Evolutionary conservation across 306 rosid species (phyloP).

Genomic region (Styphnolobium japonicum): DNA sequence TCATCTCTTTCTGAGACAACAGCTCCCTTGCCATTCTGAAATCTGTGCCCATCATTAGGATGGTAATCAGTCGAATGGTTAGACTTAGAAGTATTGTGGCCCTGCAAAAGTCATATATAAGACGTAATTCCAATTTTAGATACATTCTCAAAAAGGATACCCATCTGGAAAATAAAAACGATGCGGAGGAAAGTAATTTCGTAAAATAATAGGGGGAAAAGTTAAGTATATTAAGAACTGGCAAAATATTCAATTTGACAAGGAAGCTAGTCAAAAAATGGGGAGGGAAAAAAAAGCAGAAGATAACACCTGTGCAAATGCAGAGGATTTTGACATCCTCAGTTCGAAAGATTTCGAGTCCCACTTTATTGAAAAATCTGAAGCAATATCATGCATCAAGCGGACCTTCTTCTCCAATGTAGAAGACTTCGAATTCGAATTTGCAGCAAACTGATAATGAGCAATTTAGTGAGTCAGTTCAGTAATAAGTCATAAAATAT

Average conservation of each 20-base stretch:
- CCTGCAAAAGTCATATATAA: slow-evolving; percentile 55
- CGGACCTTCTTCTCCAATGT: slow-evolving; percentile 73
- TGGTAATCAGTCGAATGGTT: slow-evolving; percentile 18
- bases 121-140: not conserved
- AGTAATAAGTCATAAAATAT: slow-evolving; percentile 5
- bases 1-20: slow-evolving; percentile 42
- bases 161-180: not conserved
- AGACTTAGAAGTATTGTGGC: slow-evolving; percentile 35
- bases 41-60: slow-evolving; percentile 36
- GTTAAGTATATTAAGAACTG: not conserved
- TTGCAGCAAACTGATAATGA: slow-evolving; percentile 66
- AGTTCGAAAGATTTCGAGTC: slow-evolving; percentile 75
- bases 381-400: slow-evolving; percentile 72
- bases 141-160: not conserved
- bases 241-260: not conserved
- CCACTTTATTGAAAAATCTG: slow-evolving; percentile 82
- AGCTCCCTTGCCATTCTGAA: slow-evolving; percentile 42
- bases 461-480: slow-evolving; percentile 33
- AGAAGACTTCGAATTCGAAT: slow-evolving; percentile 59
- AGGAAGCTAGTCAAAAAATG: not conserved
- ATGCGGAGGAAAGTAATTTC: not conserved
- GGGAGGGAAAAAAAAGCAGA: not conserved
- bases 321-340: slow-evolving; percentile 68
- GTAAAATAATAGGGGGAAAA: not conserved
- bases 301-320: slow-evolving; percentile 49